Base-by-base conservation (phyloP, 371 early-diverging fungal genomes). In the Rhizomucor miehei region DNA sequence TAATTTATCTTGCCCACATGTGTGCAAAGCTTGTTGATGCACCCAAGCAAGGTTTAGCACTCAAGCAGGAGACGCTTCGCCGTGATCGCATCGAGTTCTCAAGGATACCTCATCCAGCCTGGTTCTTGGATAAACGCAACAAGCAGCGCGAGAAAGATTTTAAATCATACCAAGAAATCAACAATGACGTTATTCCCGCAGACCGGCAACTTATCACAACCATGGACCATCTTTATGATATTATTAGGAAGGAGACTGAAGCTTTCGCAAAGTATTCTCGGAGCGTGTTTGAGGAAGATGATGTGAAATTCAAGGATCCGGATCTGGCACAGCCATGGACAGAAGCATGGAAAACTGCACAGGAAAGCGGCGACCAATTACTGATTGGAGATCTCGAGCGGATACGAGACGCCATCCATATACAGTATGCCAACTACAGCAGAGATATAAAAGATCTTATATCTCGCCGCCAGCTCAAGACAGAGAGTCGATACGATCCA, bases 21-120 rank as follows among this genome's bases (percentile, higher is more conserved):
- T 70, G 68, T 56, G 67, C 77, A n/a, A 60, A 63, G 21, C 36
- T 79, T 9, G 72, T 79, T 0, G 79, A 79, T 57, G 75, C 75
- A 1, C 61, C 77, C 4, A 79, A 79, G 51, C 79, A 76, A 63
- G 77, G 79, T n/a, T 44, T 71, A 10, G 52, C 55, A 1, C 43
- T 79, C 0, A 73, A 67, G 41, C 25, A 35, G 1, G 40, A 25
- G 0, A 62, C 60, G 2, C 37, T 52, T 5, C 21, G 9, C 1
- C 36, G 44, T 6, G 79, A 79, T 50, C 29, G 54, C 2, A 29
- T 44, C 2, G 36, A 17, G 0, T 71, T 63, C 53, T 17, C 41
- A 0, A 46, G 54, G 1, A 36, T 63, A 1, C 65, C 74, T 6
- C 43, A 63, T 40, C 77, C 79, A 3, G 37, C 48, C 12, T 79